Evolutionary conservation across 1,284 basidiomycete species (phyloP).

Genomic region (Fomitopsis betulina): DNA sequence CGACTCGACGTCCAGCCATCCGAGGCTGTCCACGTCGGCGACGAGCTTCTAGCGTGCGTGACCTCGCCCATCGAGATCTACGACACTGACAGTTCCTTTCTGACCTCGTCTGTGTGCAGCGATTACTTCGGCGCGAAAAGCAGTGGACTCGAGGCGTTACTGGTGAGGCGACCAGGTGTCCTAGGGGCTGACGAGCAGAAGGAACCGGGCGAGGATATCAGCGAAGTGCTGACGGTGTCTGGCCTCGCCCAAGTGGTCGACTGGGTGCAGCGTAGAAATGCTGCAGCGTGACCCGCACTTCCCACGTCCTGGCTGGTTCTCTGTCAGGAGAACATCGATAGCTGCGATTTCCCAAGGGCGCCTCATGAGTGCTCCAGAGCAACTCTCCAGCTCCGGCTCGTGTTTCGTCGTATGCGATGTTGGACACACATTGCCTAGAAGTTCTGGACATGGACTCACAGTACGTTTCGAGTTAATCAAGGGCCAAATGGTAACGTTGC

Average conservation of each 20-base stretch:
- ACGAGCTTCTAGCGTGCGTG: constrained; percentile 59
- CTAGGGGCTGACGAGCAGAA: constrained; percentile 47
- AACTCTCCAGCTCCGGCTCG: too few relatives aligned
- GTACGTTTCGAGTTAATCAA: too few relatives aligned
- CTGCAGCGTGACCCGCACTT: not conserved
- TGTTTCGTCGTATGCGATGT: too few relatives aligned
- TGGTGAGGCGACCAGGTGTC: constrained; percentile 46
- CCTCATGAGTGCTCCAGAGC: too few relatives aligned
- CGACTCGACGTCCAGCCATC: constrained; percentile 26
- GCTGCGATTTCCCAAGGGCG: too few relatives aligned
- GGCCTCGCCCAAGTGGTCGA: constrained; percentile 38
- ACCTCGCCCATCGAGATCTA: not conserved
- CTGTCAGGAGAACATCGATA: too few relatives aligned
- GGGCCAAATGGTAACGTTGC: too few relatives aligned
- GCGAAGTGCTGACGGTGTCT: constrained; percentile 34
- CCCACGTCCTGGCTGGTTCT: too few relatives aligned
- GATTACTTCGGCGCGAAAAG: constrained; percentile 63
- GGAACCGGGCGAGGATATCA: constrained; percentile 36
- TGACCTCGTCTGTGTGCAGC: constrained; percentile 29
- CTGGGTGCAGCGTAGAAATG: constrained; percentile 18
- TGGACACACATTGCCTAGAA: too few relatives aligned
- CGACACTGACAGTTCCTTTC: not conserved
- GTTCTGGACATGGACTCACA: too few relatives aligned
- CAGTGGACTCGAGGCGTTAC: constrained; percentile 55
- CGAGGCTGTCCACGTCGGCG: constrained; percentile 66